phyloP scores from a whole-genome alignment of 306 rosid species.

The Castanospermum australe region DNA sequence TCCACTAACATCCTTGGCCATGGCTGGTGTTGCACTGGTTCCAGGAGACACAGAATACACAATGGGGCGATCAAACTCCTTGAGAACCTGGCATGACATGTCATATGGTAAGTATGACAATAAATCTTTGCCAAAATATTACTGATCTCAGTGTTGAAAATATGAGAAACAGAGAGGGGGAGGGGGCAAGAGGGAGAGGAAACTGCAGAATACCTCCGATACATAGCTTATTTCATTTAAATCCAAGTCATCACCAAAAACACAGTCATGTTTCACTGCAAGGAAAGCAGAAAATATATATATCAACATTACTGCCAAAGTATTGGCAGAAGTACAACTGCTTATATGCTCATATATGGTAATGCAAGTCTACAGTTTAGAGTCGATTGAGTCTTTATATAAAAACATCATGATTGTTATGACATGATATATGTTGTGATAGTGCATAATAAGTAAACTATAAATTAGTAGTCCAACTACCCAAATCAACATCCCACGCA shows the following conservation, averaged over 20 bases:
- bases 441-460: constrained; percentile 14
- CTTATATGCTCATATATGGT: not conserved
- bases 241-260: constrained; percentile 94
- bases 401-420: not conserved
- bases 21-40: constrained; percentile 72
- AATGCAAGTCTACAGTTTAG: not conserved
- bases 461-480: constrained; percentile 44
- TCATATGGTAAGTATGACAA: not conserved
- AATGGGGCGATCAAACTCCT: constrained; percentile 63
- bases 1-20: constrained; percentile 75
- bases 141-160: not conserved
- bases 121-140: not conserved
- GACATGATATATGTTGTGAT: not conserved
- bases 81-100: constrained; percentile 61
- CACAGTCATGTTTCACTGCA: constrained; percentile 93
- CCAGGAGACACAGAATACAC: constrained; percentile 94
- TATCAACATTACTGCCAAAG: constrained; percentile 13
- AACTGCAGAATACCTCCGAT: constrained; percentile 58
- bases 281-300: constrained; percentile 38
- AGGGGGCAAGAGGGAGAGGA: not conserved
- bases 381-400: constrained; percentile 6
- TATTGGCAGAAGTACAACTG: not conserved
- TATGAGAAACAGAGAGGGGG: not conserved
- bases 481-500: constrained; percentile 93
- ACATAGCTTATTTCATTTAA: constrained; percentile 72